These are phyloP conservation scores for Candida coquimbonensis DNA, from an alignment of 805 yeast species.

Conservation along the genomic window DNA sequence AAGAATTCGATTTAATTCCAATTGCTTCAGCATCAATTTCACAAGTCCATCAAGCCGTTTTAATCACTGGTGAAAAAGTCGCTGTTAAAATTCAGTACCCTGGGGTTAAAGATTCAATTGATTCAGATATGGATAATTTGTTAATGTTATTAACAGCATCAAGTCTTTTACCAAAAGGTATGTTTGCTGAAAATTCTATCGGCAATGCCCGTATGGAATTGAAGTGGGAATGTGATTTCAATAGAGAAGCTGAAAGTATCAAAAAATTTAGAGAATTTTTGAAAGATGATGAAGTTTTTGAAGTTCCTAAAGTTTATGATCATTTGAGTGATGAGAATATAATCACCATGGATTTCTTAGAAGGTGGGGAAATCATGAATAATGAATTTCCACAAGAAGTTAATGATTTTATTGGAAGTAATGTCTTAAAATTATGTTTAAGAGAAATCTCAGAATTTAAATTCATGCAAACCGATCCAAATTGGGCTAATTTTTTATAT, in stretches of 20 bases:
- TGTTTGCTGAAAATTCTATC: slow-evolving; percentile 84
- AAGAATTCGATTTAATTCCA: slow-evolving; percentile 78
- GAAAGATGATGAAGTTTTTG: slow-evolving; percentile 53
- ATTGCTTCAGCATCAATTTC: slow-evolving; percentile 98
- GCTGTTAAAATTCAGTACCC: slow-evolving; percentile 97
- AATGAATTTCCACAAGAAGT: slow-evolving; percentile 69
- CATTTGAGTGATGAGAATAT: slow-evolving; percentile 76
- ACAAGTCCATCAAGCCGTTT: slow-evolving; percentile 83
- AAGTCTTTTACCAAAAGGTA: slow-evolving; percentile 79
- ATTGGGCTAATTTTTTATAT: slow-evolving; percentile 96
- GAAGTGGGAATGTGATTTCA: slow-evolving; percentile 96
- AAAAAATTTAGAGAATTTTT: slow-evolving; percentile 60
- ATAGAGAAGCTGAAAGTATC: slow-evolving; percentile 78
- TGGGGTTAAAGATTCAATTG: slow-evolving; percentile 90
- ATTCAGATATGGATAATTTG: slow-evolving; percentile 85
- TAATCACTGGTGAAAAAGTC: slow-evolving; percentile 60
- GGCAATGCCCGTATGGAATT: slow-evolving; percentile 90
- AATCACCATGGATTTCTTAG: slow-evolving; percentile 83
- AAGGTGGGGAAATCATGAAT: slow-evolving; percentile 76
- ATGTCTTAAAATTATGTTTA: slow-evolving; percentile 81
- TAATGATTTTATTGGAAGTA: slow-evolving; percentile 73
- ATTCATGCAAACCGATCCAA: slow-evolving; percentile 98
- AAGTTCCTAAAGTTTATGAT: slow-evolving; percentile 75
- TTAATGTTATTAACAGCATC: slow-evolving; percentile 81
- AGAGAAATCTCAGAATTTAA: slow-evolving; percentile 76